These are phyloP conservation scores for Sporormia fimetaria DNA, from an alignment of 495 filamentous ascomycete species.

Conservation along the genomic window DNA sequence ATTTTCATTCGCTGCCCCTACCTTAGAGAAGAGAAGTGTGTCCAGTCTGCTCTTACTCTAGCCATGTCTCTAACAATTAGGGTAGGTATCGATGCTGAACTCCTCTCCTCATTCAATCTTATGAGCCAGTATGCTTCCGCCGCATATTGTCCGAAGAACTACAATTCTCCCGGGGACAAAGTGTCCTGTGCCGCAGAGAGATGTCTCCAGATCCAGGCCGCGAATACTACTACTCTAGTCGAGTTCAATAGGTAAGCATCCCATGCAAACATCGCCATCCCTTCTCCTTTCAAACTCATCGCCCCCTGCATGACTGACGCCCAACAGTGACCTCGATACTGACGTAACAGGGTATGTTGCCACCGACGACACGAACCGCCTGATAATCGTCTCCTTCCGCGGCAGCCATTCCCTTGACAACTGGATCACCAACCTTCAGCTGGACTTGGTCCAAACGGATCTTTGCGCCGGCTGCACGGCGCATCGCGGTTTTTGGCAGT, in stretches of 20 bases:
- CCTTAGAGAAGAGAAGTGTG: slow-evolving; percentile 15
- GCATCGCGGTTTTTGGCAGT: slow-evolving; percentile 46
- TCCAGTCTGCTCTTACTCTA: not conserved
- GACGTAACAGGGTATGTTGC: slow-evolving; percentile 60
- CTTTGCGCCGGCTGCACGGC: slow-evolving; percentile 44
- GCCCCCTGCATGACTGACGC: not conserved
- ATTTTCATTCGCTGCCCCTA: slow-evolving; percentile 8
- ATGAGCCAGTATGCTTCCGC: slow-evolving; percentile 49
- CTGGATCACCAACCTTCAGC: slow-evolving; percentile 53
- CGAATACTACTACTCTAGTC: slow-evolving; percentile 42
- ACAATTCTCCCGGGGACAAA: slow-evolving; percentile 35
- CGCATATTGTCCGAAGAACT: slow-evolving; percentile 52
- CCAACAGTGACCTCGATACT: slow-evolving; percentile 39
- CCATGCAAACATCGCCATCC: not conserved
- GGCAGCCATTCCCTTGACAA: slow-evolving; percentile 52
- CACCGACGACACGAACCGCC: slow-evolving; percentile 48
- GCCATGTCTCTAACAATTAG: not conserved
- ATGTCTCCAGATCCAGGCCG: slow-evolving; percentile 51
- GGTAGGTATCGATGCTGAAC: slow-evolving; percentile 6
- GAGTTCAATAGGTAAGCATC: slow-evolving; percentile 50
- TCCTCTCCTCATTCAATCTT: slow-evolving; percentile 15
- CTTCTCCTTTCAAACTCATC: not conserved
- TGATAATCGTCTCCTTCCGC: slow-evolving; percentile 59
- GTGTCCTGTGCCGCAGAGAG: slow-evolving; percentile 43
- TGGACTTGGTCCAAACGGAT: slow-evolving; percentile 31